Conservation (phyloP, 192 early-diverging fungal genomes). For the Coemansia guatemalensis region DNA sequence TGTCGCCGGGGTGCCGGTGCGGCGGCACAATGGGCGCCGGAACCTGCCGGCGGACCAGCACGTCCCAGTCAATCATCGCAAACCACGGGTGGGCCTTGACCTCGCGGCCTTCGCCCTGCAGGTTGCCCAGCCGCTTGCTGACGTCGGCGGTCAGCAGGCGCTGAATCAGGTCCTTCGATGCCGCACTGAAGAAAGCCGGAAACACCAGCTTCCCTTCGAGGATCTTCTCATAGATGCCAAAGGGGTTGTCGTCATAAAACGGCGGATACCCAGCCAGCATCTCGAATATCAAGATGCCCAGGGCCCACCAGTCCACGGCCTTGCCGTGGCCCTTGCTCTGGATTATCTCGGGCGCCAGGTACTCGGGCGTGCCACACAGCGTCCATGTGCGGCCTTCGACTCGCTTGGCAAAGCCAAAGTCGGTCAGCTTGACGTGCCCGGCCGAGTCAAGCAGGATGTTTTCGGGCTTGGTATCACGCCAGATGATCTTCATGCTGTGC, state of each 20-base stretch:
- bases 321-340: conserved; percentile 96
- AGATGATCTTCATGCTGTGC: conserved; percentile 92
- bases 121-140: conserved; percentile 91
- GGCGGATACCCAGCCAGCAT: conserved; percentile 98
- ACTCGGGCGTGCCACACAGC: conserved; percentile 96
- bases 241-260: conserved; percentile 97
- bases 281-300: conserved; percentile 97
- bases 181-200: conserved; percentile 80
- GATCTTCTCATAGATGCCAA: conserved; percentile 99
- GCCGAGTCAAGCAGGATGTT: conserved; percentile 77
- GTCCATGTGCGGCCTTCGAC: conserved; percentile 93
- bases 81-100: conserved; percentile 97
- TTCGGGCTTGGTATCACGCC: conserved; percentile 96
- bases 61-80: conserved; percentile 88
- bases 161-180: conserved; percentile 89
- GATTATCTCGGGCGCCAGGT: conserved; percentile 97
- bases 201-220: conserved; percentile 86
- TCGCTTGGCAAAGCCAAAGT: conserved; percentile 98
- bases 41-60: conserved; percentile 72
- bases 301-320: conserved; percentile 99
- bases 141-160: conserved; percentile 89
- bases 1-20: conserved; percentile 87
- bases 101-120: conserved; percentile 88
- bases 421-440: conserved; percentile 96
- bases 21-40: conserved; percentile 88